Conservation (phyloP, 352 stramenopile species). For the Halophytophthora batemanensis region DNA sequence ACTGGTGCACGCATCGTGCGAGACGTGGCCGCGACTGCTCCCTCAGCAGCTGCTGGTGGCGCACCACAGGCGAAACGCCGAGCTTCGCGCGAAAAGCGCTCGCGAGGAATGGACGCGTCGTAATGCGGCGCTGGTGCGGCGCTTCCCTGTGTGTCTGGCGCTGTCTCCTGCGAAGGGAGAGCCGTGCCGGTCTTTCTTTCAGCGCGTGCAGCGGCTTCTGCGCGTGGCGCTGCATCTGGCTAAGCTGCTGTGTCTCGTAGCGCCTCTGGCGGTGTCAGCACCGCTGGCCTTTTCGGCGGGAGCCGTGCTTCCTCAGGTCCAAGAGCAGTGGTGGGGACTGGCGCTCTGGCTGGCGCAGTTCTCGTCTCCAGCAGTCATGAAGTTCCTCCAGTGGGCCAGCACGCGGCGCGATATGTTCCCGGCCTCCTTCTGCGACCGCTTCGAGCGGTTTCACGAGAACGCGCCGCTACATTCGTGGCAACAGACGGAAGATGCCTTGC, state of each 20-base stretch:
- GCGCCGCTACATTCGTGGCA: slow-evolving; percentile 85
- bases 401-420: slow-evolving; percentile 94
- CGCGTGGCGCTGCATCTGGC: slow-evolving; percentile 49
- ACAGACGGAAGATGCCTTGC: slow-evolving; percentile 80
- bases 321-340: slow-evolving; percentile 63
- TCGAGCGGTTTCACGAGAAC: slow-evolving; percentile 89
- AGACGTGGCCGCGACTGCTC: slow-evolving; percentile 17
- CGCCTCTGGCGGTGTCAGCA: slow-evolving; percentile 43
- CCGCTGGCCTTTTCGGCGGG: slow-evolving; percentile 32
- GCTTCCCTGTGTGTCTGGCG: slow-evolving; percentile 26
- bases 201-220: slow-evolving; percentile 42
- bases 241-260: slow-evolving; percentile 52
- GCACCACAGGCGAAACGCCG: slow-evolving; percentile 5
- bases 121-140: slow-evolving; percentile 16
- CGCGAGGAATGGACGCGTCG: slow-evolving; percentile 18
- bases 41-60: slow-evolving; percentile 20
- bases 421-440: slow-evolving; percentile 85
- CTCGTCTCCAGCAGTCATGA: slow-evolving; percentile 91
- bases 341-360: slow-evolving; percentile 56
- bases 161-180: slow-evolving; percentile 10
- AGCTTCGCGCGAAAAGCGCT: slow-evolving; percentile 7
- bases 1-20: slow-evolving; percentile 1
- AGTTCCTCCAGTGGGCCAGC: slow-evolving; percentile 95
- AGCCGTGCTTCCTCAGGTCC: slow-evolving; percentile 19
- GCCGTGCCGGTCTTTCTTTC: slow-evolving; percentile 21